Base-by-base conservation (phyloP, 2,329 filamentous ascomycete genomes). In the Ophiosphaerella korrae region DNA sequence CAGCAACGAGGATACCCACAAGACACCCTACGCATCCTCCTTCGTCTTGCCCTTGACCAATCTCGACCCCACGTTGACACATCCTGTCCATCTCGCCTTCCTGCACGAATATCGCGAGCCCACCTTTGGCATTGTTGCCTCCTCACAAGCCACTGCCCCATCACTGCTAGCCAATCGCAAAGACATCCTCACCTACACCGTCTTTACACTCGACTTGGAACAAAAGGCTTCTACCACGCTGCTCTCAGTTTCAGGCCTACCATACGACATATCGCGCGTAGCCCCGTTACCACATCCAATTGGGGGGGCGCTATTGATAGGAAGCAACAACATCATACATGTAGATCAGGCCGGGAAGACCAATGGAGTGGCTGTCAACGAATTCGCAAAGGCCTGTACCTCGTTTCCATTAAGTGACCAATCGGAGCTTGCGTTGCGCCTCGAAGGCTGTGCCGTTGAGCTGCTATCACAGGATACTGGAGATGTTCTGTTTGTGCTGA, bases 71-170 rank as follows among this genome's bases (percentile, higher is more conserved):
- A 86, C 84, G 57, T 82, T 99, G 62, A 85, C 93, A 53, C 89
- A 96, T 74, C 92, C 93, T 42, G 86, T 97, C 67, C 90, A 96
- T 70, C 84, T 99, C 67, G 88, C 90, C 48, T 99, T 99, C 74
- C 79, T 99, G 59, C 85, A 97, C 81, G 93, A 97, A 77, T 99
- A 99, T 75, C 88, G 94, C 73, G 94, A 97, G 75, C 93, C 94
- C 11, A 99, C 94, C 0, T 96, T 99, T 77, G 94, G 93, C 49
- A 92, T 99, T 53, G 80, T 99, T 36, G 94, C 91, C 40, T 90
- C 92, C 1, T 87, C 86, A 45, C 79, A 85, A 57, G 81, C 87
- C 32, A 85, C 88, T 12, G 92, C 92, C n/a, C 81, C 82, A 48
- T 87, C 90, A 3, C 79, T 97, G 45, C 75, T 87, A 23, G 77